Percentiles rank a stretch among this genome's conserved stretches.
These are phyloP conservation scores for Gliomastix tumulicola DNA, from an alignment of 2,329 filamentous ascomycete species.

Conservation along the genomic window DNA sequence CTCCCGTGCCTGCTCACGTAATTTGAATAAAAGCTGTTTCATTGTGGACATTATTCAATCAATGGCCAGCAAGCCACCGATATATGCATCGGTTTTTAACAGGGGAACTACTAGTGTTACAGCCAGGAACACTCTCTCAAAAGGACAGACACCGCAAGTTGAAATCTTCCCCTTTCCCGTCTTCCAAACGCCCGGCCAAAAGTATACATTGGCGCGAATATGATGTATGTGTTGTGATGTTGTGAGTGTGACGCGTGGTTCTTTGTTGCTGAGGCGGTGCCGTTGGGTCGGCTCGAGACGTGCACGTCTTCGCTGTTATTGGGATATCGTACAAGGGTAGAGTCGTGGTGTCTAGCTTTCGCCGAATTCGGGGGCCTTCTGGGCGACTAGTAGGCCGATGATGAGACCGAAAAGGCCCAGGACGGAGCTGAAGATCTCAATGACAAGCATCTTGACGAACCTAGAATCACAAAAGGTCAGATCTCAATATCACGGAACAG, in stretches of 20 bases:
- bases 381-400: constrained; percentile 80
- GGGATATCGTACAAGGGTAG: constrained; percentile 7
- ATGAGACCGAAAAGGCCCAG: constrained; percentile 95
- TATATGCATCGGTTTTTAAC: not conserved
- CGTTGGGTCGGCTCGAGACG: too few relatives aligned
- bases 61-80: too few relatives aligned
- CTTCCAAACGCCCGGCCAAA: constrained; percentile 33
- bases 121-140: constrained; percentile 1
- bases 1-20: too few relatives aligned
- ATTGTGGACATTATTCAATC: too few relatives aligned
- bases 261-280: too few relatives aligned
- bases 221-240: too few relatives aligned
- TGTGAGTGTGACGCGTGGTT: too few relatives aligned
- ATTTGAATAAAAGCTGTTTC: too few relatives aligned
- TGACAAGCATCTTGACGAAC: constrained; percentile 97
- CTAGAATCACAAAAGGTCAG: too few relatives aligned
- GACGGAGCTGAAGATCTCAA: constrained; percentile 98
- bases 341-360: constrained; percentile 14
- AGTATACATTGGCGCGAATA: constrained; percentile 7
- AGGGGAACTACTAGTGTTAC: constrained; percentile 3
- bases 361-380: constrained; percentile 73
- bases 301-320: constrained; percentile 9
- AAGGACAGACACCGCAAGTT: not conserved
- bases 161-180: constrained; percentile 19
- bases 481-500: too few relatives aligned